Evolutionary conservation across 352 stramenopile genomes (phyloP).

Genomic region (Stramenopiles sp.): DNA sequence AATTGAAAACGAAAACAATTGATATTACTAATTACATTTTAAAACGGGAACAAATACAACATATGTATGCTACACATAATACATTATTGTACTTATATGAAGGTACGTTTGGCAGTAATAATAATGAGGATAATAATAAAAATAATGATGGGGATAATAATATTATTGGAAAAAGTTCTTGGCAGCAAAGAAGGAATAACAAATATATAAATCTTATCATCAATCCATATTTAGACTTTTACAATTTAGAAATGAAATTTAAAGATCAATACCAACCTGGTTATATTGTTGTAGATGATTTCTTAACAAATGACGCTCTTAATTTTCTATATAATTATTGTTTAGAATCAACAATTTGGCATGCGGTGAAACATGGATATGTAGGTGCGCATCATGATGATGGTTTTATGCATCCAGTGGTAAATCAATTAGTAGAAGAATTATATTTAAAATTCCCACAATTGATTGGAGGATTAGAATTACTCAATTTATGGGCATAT

Average conservation of each 20-base stretch:
- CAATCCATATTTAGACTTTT: background rate
- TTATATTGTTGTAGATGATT: constrained; percentile 9
- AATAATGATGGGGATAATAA: too few relatives aligned
- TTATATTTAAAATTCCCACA: constrained; percentile 25
- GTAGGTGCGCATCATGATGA: constrained; percentile 41
- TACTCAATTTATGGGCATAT: constrained; percentile 38
- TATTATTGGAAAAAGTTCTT: too few relatives aligned
- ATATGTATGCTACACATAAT: background rate
- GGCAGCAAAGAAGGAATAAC: too few relatives aligned
- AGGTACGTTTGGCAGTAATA: background rate
- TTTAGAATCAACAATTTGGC: constrained; percentile 27
- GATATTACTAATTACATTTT: background rate
- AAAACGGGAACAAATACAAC: background rate
- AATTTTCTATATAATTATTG: constrained; percentile 26
- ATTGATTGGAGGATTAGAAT: constrained; percentile 27
- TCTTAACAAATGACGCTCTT: constrained; percentile 18
- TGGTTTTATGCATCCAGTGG: constrained; percentile 29
- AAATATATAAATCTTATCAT: too few relatives aligned
- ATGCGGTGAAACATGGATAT: constrained; percentile 29
- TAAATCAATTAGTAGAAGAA: constrained; percentile 31
- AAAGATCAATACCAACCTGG: background rate
- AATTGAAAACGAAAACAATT: too few relatives aligned
- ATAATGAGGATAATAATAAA: background rate
- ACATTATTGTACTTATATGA: background rate
- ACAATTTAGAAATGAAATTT: background rate